Base-by-base conservation (phyloP, 179 eudicot species). In the Vitellaria paradoxa region DNA sequence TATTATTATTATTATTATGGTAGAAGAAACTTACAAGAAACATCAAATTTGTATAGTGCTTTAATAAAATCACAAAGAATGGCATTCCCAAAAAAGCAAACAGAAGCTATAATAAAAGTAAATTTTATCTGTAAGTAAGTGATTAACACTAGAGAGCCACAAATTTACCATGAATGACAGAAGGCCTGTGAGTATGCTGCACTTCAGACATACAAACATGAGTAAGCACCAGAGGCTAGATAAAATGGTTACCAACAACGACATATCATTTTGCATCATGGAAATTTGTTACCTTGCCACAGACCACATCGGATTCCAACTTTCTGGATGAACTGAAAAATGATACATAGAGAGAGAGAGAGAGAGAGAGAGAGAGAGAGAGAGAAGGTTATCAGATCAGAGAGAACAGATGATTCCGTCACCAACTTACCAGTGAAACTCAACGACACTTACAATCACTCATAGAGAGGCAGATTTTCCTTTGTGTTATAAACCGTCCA, bases 221-320 rank as follows among this genome's bases (percentile, higher is more conserved):
- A 74, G 80, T 90, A 79, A 92, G 90, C 62, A 68, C 8, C 72
- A 59, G 69, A 65, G 21, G 57, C 76, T 15, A 56, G 45, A 47
- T 9, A 72, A 53, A 66, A 61, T 68, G 12, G 56, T 63, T 15
- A 20, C 46, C 65, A 72, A 46, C 56, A 70, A 42, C 12, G 8
- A n/a, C 77, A 66, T 21, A 17, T 12, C 23, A 45, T 40, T 63
- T 26, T 23, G 64, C 69, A 40, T 60, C 9, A 59, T 46, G n/a
- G 60, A 17, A 67, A 74, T 23, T 63, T 72, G 53, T 83, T 87
- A 95, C 99, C 98, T 95, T 77, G 99, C 89, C 65, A 91, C 99
- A 67, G 98, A 91, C 99, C 99, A 95, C 99, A 95, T 95, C 24
- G 98, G 99, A 81, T 94, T 96, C 98, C 99, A 94, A 80, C 89